Evolutionary conservation across 176 grass and related monocot genomes (phyloP).

Genomic region (Carex pumila): DNA sequence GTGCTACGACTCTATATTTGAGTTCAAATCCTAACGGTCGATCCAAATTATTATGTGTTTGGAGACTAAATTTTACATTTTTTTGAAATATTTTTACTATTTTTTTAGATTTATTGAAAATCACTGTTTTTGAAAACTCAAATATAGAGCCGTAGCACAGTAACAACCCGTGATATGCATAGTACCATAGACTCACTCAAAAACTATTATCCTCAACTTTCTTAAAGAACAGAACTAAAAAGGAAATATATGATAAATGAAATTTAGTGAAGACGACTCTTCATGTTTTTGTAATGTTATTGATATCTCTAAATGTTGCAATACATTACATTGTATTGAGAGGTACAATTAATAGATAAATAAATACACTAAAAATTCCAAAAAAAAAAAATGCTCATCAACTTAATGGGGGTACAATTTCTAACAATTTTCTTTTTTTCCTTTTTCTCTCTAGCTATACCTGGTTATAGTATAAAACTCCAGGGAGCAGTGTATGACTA

Average conservation of each 20-base stretch:
- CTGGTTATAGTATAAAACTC: not conserved
- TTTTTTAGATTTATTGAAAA: too few relatives aligned
- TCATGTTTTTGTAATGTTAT: not conserved
- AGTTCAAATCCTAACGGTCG: too few relatives aligned
- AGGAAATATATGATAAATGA: not conserved
- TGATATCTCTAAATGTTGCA: not conserved
- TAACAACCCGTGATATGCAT: too few relatives aligned
- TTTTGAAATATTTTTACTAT: too few relatives aligned
- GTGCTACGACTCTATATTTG: too few relatives aligned
- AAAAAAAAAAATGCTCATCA: not conserved
- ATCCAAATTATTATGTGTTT: too few relatives aligned
- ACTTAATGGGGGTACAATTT: slow-evolving; percentile 4
- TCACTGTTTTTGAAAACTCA: too few relatives aligned
- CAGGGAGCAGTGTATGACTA: not conserved
- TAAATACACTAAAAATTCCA: slow-evolving; percentile 6
- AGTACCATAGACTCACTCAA: too few relatives aligned
- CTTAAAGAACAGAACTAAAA: not conserved
- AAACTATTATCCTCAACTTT: not conserved
- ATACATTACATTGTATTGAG: slow-evolving; percentile 1
- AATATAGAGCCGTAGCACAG: too few relatives aligned
- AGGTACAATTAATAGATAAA: not conserved
- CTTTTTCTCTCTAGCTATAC: slow-evolving; percentile 4
- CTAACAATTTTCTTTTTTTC: not conserved
- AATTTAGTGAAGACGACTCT: not conserved
- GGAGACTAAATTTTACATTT: too few relatives aligned